Evolutionary conservation across 2,329 filamentous ascomycete species (phyloP), one percentile per base, ranked within the genome.

Genomic region (Colletotrichum filicis): DNA sequence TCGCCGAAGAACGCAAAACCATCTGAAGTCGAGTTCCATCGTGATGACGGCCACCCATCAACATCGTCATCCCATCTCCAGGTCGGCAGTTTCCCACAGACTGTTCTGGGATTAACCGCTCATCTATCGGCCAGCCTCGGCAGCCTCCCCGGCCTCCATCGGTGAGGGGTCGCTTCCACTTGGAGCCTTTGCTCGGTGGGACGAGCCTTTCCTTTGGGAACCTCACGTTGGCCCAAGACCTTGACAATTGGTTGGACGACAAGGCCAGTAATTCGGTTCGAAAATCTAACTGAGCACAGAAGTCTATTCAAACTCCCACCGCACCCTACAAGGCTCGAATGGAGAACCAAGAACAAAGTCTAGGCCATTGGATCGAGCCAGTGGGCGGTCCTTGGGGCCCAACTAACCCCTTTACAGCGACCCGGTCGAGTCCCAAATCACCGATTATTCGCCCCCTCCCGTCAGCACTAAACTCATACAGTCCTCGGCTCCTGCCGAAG

Each of bases 401-500:
- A 49, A n/a, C 42, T 66, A 60, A 65, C n/a, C 42, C 26, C 28
- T 66, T 22, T 19, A 11, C 53, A 49, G 49, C 26, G 26, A 26
- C 22, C 57, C 46, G 46, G 28, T 62, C 32, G 35, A 56, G 56
- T 35, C 49, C 49, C 63, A 24, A 30, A 16, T 35, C 46, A 68
- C 30, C 16, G 63, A 32, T 22, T 46, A 28, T n/a, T 71, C 37
- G 24, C 53, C 24, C 58, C 53, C 19, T 62, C 28, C n/a, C 24
- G 49, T 66, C 55, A 73, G 66, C 66, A 61, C 56, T 61, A 65
- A 46, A 11, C 60, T 7, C 26, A 0, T 5, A 59, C 22, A 42
- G 26, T 61, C 12, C 9, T 70, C 71, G 66, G 66, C 26, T 49
- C 49, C 57, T 70, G 46, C 67, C 71, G 67, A 73, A 52, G 26